Percentiles rank a stretch among this genome's conserved stretches.
Evolutionary conservation across 2,329 filamentous ascomycete genomes (phyloP).

Genomic region (Clonostachys rhizophaga): DNA sequence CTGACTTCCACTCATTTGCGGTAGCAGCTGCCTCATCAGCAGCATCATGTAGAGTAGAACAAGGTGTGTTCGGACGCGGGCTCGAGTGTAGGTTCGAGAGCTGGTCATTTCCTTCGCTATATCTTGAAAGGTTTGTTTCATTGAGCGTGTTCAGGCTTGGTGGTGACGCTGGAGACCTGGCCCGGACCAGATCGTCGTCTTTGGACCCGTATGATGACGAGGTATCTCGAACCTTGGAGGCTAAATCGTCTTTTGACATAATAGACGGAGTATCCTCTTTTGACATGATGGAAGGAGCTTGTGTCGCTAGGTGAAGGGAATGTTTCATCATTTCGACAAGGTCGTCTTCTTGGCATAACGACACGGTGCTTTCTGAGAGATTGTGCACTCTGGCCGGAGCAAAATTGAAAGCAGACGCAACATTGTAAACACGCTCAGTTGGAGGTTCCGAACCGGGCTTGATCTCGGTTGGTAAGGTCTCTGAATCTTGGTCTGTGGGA

Average conservation of each 20-base stretch:
- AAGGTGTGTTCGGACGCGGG: conserved; percentile 5
- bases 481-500: not conserved
- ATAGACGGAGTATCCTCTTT: no score
- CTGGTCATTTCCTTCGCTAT: conserved; percentile 17
- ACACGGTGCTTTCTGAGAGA: no score
- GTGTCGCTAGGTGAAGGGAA: no score
- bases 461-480: no score
- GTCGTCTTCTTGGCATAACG: no score
- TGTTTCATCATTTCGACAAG: no score
- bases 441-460: no score
- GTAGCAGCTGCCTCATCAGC: conserved; percentile 1
- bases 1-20: not conserved
- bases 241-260: no score
- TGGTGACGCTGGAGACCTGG: conserved; percentile 19
- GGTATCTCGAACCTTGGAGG: not conserved
- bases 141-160: conserved; percentile 12
- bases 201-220: conserved; percentile 5
- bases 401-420: no score
- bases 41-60: not conserved
- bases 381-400: no score
- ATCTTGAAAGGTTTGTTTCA: conserved; percentile 18
- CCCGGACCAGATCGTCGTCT: conserved; percentile 4
- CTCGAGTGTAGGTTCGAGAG: conserved; percentile 20
- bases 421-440: no score
- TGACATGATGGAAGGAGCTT: no score